Evolutionary conservation across 164 flowering plant genomes (phyloP).

Genomic region (grape (Vitis vinifera)): ASM3070453v1 NC_081822.1:12139501-12140000

Average conservation of each 20-base stretch:
- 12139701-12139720: constrained; percentile 26
- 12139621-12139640: neutral
- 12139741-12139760: neutral
- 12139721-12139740: constrained; percentile 18
- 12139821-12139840: too few relatives aligned
- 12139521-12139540: constrained; percentile 19
- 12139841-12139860: too few relatives aligned
- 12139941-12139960: too few relatives aligned
- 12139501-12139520: constrained; percentile 14
- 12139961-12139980: too few relatives aligned
- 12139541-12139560: constrained; percentile 29
- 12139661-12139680: constrained; percentile 13
- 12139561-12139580: neutral
- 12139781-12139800: too few relatives aligned
- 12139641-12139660: constrained; percentile 32
- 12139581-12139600: neutral
- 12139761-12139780: neutral
- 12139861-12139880: neutral
- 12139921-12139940: too few relatives aligned
- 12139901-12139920: too few relatives aligned
- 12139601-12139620: too few relatives aligned
- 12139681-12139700: constrained; percentile 22
- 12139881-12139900: neutral
- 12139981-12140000: too few relatives aligned
- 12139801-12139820: too few relatives aligned